Evolutionary conservation across 192 early-diverging fungal species (phyloP), one percentile per base, ranked within the genome.

Genomic region (Podila minutissima): DNA sequence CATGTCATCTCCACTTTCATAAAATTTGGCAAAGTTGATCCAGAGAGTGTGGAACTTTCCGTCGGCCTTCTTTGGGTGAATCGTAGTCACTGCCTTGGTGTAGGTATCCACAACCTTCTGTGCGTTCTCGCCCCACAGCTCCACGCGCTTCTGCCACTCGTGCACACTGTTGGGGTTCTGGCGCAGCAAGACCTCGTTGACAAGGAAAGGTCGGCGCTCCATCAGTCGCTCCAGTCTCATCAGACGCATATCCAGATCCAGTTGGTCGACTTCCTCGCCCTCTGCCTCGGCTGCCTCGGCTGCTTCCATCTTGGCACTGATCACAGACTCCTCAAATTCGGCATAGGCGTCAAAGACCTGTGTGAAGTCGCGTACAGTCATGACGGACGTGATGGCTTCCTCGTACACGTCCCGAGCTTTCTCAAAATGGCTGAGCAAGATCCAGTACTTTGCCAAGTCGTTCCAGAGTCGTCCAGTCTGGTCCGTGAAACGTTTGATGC

Each of bases 271-370:
- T 50, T 87, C 86, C 19, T 89, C 90, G 73, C 66, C 74, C 32
- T 91, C 88, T 3, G 83, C 85, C 8, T 77, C 87, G 22, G 83
- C 91, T 3, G 85, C 74, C 55, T 86, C 84, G 0, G 88, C 91
- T 28, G 92, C 86, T 71, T 93, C 92, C 92, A 98, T 93, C 28
- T 89, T 90, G 12, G 86, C 84, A 10, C 89, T 83, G 35, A 98
- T 91, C 41, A 94, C 87, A 17, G 86, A 84, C 75, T 98, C 96
- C 69, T 96, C 95, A 67, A 97, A 93, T 62, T 97, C 91, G 13
- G 95, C 94, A 75, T 98, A 99, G 2, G 97, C 93, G 71, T 99
- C 97, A 88, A 99, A 99, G 69, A 99, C 92, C 70, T 94, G 89
- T 0, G 96, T 92, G 70, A 99, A 99, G 76, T 98, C 97, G 12